Evolutionary conservation across 2,329 filamentous ascomycete species (phyloP).

Genomic region (Huntiella abstrusa): DNA sequence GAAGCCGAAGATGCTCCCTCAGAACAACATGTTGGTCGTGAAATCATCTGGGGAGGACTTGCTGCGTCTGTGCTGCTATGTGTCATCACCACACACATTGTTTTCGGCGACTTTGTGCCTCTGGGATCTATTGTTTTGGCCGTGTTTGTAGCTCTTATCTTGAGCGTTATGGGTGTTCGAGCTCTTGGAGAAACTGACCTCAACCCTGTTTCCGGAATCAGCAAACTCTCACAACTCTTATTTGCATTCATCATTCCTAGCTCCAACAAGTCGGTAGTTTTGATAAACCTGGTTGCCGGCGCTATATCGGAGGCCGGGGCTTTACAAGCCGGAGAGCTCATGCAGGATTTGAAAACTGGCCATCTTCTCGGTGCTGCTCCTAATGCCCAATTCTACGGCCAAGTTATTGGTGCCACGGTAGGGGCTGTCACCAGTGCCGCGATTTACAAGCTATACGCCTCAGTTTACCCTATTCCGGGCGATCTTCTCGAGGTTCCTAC

Average conservation of each 20-base stretch:
- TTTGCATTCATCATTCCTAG: conserved; percentile 80
- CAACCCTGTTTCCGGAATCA: conserved; percentile 91
- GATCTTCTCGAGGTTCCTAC: conserved; percentile 87
- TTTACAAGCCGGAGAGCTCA: conserved; percentile 83
- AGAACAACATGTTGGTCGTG: conserved; percentile 59
- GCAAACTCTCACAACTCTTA: conserved; percentile 86
- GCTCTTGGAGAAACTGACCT: conserved; percentile 70
- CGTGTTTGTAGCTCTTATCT: conserved; percentile 64
- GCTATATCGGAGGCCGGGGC: conserved; percentile 49
- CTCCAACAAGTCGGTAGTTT: conserved; percentile 63
- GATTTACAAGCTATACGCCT: conserved; percentile 76
- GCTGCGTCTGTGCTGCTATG: conserved; percentile 61
- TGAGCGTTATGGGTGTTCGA: conserved; percentile 55
- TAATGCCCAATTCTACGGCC: conserved; percentile 90
- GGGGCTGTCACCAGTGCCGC: conserved; percentile 73
- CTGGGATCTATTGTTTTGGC: conserved; percentile 57
- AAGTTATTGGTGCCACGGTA: conserved; percentile 73
- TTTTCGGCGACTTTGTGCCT: conserved; percentile 70
- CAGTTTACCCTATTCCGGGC: conserved; percentile 72
- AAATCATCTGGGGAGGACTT: conserved; percentile 56
- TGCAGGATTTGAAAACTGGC: conserved; percentile 94
- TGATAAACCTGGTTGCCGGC: conserved; percentile 87
- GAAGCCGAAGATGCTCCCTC: conserved; percentile 58
- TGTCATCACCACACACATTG: conserved; percentile 58
- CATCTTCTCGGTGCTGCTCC: conserved; percentile 83